Evolutionary conservation across 2,329 filamentous ascomycete genomes (phyloP).

Genomic region (Alternaria brassicae): DNA sequence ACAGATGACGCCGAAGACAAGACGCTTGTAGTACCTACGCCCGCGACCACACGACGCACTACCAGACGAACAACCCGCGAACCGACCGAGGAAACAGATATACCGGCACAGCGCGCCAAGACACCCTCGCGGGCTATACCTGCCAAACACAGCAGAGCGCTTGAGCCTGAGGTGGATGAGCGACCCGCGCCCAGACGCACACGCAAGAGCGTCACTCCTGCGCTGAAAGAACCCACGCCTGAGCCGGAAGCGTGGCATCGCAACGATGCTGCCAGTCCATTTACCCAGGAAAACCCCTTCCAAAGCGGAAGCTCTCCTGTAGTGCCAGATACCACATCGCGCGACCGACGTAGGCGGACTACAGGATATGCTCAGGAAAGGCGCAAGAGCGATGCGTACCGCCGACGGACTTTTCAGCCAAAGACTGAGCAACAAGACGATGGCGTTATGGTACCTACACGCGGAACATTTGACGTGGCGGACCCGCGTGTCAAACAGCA

Average conservation of each 20-base stretch:
- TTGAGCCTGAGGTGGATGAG: slow-evolving; percentile 47
- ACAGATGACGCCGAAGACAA: slow-evolving; percentile 63
- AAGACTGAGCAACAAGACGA: slow-evolving; percentile 58
- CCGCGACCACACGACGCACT: slow-evolving; percentile 33
- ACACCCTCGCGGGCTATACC: slow-evolving; percentile 50
- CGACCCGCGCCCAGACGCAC: slow-evolving; percentile 47
- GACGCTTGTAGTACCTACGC: slow-evolving; percentile 54
- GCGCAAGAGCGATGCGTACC: slow-evolving; percentile 52
- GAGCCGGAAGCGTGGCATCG: slow-evolving; percentile 59
- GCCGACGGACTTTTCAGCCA: slow-evolving; percentile 54
- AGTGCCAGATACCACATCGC: slow-evolving; percentile 41
- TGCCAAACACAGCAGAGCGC: slow-evolving; percentile 53
- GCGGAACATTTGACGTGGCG: slow-evolving; percentile 66
- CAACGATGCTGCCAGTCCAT: slow-evolving; percentile 67
- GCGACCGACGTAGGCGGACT: slow-evolving; percentile 62
- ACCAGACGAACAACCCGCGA: slow-evolving; percentile 51
- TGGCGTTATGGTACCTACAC: slow-evolving; percentile 61
- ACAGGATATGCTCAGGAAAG: slow-evolving; percentile 52
- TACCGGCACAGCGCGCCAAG: slow-evolving; percentile 34
- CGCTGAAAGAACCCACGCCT: slow-evolving; percentile 54
- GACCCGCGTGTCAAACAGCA: slow-evolving; percentile 55
- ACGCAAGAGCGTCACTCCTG: slow-evolving; percentile 50
- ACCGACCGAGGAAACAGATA: slow-evolving; percentile 49
- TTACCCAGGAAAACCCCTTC: slow-evolving; percentile 91
- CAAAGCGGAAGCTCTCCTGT: slow-evolving; percentile 81